Percentiles rank a stretch among this genome's conserved stretches.
Conservation (phyloP, 345 rosid species). For the Brassica nigra region DNA sequence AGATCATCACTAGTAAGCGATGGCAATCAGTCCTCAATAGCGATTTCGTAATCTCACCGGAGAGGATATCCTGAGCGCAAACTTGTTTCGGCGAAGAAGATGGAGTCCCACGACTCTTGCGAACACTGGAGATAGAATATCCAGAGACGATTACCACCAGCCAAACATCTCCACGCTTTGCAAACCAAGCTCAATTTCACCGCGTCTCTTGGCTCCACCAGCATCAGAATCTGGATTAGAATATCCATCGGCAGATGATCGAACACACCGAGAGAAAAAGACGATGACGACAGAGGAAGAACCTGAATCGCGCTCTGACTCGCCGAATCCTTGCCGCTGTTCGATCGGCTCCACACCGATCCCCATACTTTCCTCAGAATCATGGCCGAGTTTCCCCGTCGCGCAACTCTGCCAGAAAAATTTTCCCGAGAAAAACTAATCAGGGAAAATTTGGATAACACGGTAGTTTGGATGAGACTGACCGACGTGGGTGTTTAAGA, state of each 20-base stretch:
- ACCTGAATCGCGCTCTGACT: constrained; percentile 11
- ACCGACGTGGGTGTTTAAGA: neutral
- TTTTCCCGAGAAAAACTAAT: constrained; percentile 28
- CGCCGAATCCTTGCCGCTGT: constrained; percentile 12
- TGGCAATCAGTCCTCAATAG: neutral
- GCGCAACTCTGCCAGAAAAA: neutral
- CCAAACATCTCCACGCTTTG: constrained; percentile 55
- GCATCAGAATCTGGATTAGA: constrained; percentile 54
- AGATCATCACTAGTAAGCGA: neutral
- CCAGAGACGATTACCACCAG: constrained; percentile 69
- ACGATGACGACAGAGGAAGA: constrained; percentile 1
- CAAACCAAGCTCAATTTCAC: constrained; percentile 50
- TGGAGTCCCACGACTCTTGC: constrained; percentile 55
- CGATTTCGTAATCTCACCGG: constrained; percentile 46
- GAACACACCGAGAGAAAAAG: constrained; percentile 56
- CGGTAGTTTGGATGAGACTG: constrained; percentile 21
- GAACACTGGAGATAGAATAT: constrained; percentile 56
- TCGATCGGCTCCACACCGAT: constrained; percentile 44
- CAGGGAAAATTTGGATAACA: neutral
- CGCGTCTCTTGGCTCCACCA: constrained; percentile 69
- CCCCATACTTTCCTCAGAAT: constrained; percentile 57
- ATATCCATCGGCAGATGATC: constrained; percentile 72
- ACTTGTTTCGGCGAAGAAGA: constrained; percentile 66
- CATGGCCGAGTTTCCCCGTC: constrained; percentile 33
- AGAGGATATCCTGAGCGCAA: constrained; percentile 69